Evolutionary conservation across 768 basidiomycete species (phyloP), one percentile per base, ranked within the genome.

Genomic region (Steccherinum ochraceum): DNA sequence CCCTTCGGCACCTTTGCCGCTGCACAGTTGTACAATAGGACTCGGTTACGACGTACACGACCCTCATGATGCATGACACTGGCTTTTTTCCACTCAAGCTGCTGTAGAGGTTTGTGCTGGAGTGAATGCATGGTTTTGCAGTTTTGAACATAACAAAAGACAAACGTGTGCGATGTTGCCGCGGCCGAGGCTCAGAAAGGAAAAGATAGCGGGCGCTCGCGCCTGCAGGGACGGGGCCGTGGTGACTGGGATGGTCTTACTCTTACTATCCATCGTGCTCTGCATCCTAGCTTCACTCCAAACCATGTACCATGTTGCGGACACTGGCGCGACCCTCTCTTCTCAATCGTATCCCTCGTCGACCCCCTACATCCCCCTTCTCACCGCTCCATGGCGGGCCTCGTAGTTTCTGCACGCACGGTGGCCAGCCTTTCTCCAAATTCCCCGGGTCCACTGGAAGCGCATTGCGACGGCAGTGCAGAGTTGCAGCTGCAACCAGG

Each of bases 291-390:
- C n/a, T n/a, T 35, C 30, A 35, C 5, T 26, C 19, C 55, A 56
- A 58, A 64, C 64, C 50, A 81, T 80, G 80, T 69, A 66, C 73
- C 46, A 83, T 82, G 80, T 68, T 80, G 65, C 78, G 72, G 50
- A 62, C 66, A 59, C 58, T 69, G 52, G 60, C 66, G 50, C 69
- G 72, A 66, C 66, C 56, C 41, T 61, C 51, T 26, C 7, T 19
- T 10, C 16, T 46, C 3, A 13, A 27, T 3, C 49, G 48, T 44
- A 52, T 24, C 43, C 55, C 42, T 50, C 49, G 53, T 24, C 56
- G 30, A 27, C 61, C 12, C 54, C 46, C 25, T 5, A 53, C 5
- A 21, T 50, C 42, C 47, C 42, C 35, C n/a, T 41, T 24, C 45
- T 27, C 35, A 25, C 7, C 10, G 43, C 18, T 46, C 35, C 24